Evolutionary conservation across 352 stramenopile species (phyloP), one percentile per base, ranked within the genome.

Genomic region (Plasmopara halstedii): DNA sequence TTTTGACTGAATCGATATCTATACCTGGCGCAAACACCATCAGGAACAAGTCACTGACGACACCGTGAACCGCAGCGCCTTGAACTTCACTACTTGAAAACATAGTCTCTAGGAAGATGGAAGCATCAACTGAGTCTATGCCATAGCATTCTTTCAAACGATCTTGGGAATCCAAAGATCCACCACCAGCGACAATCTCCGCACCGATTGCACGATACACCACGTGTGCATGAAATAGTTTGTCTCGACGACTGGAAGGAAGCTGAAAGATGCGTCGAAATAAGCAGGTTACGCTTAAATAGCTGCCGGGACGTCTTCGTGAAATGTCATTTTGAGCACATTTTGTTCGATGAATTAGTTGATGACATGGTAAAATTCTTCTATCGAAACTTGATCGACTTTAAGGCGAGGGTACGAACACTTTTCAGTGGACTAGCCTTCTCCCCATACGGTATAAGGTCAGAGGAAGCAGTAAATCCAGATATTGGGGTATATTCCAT

Each of bases 1-100:
- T 13, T 17, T 17, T 35, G 14, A 35, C 14, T 35, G 29, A 11
- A 35, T 17, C 7, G 34, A 19, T 1, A 40, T 2, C n/a, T 23
- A 23, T 25, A 11, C 34, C 17, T 40, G 4, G 4, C n/a, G 4
- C 34, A n/a, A 22, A 15, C 20, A 40, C 34, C 34, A 40, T 40
- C n/a, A 40, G 19, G 18, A 40, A 40, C 34, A 40, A 40, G 19
- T 40, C 34, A 17, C 34, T 40, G 14, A 40, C n/a, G n/a, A 17
- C 34, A 40, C 34, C n/a, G 18, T 40, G 15, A 5, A 15, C 13
- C 1, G 34, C 34, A 8, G 17, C 10, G 6, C 22, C 4, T 7
- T 19, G 34, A 14, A 7, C 15, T 8, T 40, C 34, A 23, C 14
- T 17, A 40, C 10, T 11, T 11, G 34, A 17, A 19, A 40, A 40